Evolutionary conservation across 345 rosid genomes (phyloP).

Genomic region (Citrus reticulata): DNA sequence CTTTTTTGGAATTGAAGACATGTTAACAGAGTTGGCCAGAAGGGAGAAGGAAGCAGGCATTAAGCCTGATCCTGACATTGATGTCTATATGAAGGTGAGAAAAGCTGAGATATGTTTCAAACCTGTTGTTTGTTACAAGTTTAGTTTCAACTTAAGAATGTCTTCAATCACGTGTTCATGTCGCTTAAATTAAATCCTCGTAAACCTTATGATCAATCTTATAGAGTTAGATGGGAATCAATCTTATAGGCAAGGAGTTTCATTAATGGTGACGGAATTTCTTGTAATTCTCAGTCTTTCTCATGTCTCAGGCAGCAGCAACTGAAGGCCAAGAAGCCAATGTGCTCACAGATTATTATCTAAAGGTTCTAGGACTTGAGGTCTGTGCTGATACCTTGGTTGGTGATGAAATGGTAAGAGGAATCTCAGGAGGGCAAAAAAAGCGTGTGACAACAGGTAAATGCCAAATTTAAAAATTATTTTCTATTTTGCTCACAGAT

Average conservation of each 20-base stretch:
- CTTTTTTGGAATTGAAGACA: slow-evolving; percentile 31
- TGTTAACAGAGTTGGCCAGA: slow-evolving; percentile 64
- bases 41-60: slow-evolving; percentile 79
- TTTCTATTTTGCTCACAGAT: no score
- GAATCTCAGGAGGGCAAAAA: slow-evolving; percentile 42
- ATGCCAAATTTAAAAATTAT: no score
- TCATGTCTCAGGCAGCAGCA: slow-evolving; percentile 40
- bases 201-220: no score
- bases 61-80: slow-evolving; percentile 20
- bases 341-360: slow-evolving; percentile 48
- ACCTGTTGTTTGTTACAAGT: background rate
- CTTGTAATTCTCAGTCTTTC: background rate
- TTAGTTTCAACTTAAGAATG: no score
- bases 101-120: background rate
- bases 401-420: slow-evolving; percentile 61
- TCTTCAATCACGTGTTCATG: background rate
- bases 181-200: background rate
- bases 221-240: background rate
- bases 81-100: slow-evolving; percentile 72
- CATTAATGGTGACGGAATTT: background rate
- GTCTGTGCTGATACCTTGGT: slow-evolving; percentile 61
- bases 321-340: slow-evolving; percentile 45
- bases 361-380: slow-evolving; percentile 66
- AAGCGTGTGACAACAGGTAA: no score
- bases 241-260: no score